These are phyloP conservation scores for Glomus cerebriforme DNA, from an alignment of 192 early-diverging fungal genomes.

Conservation along the genomic window DNA sequence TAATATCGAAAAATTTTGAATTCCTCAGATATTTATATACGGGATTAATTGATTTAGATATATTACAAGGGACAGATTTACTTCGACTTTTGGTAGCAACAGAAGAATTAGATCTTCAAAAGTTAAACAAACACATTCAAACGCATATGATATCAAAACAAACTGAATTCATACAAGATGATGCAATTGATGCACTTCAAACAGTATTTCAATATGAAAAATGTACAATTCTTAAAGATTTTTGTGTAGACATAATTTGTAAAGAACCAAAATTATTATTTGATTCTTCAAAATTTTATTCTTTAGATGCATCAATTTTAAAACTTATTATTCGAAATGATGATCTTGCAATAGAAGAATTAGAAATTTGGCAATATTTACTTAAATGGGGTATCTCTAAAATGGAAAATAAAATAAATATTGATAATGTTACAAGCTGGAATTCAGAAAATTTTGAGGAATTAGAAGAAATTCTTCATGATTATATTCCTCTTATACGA, in stretches of 20 bases:
- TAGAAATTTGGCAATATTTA: slow-evolving; percentile 1
- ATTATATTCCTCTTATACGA: not conserved
- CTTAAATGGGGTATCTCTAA: not conserved
- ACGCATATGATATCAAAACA: not conserved
- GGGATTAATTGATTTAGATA: not conserved
- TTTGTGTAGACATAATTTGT: not conserved
- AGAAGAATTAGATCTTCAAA: not conserved
- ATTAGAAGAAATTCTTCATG: not conserved
- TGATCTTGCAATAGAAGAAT: not conserved
- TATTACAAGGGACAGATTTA: not conserved
- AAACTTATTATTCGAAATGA: not conserved
- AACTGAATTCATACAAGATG: not conserved
- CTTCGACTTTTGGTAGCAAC: not conserved
- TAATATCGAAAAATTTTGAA: not conserved
- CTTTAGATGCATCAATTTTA: not conserved
- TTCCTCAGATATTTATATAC: not conserved
- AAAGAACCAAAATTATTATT: not conserved
- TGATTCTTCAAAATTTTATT: not conserved
- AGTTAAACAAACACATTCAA: not conserved
- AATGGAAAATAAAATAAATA: not conserved
- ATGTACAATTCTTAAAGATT: not conserved
- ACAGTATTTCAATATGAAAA: not conserved
- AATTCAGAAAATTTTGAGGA: not conserved
- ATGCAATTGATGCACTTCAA: not conserved
- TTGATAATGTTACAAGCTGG: not conserved